Evolutionary conservation across 2,329 filamentous ascomycete species (phyloP).

Genomic region (Penicillium sp.): DNA sequence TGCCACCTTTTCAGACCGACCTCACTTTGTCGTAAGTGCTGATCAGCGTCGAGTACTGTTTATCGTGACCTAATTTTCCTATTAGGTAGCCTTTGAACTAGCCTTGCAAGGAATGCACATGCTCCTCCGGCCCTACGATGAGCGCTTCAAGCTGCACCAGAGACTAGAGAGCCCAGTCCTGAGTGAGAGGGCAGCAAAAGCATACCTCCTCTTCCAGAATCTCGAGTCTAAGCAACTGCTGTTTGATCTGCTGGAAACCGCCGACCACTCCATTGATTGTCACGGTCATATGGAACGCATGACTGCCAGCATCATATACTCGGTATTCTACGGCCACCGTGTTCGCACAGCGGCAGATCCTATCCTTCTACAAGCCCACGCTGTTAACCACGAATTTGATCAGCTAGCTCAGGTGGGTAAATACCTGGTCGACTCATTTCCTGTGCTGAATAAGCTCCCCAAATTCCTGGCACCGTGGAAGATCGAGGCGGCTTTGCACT

Average conservation of each 20-base stretch:
- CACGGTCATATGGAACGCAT: slow-evolving; percentile 40
- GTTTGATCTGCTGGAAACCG: slow-evolving; percentile 36
- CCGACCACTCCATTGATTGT: slow-evolving; percentile 40
- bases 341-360: slow-evolving; percentile 39
- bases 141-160: slow-evolving; percentile 44
- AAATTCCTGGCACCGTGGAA: slow-evolving; percentile 11
- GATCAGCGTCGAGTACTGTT: no score
- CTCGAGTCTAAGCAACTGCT: slow-evolving; percentile 46
- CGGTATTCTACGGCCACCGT: slow-evolving; percentile 49
- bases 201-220: slow-evolving; percentile 43
- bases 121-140: slow-evolving; percentile 48
- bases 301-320: slow-evolving; percentile 48
- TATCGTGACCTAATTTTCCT: no score
- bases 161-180: slow-evolving; percentile 40
- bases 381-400: slow-evolving; percentile 35
- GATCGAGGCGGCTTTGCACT: slow-evolving; percentile 14
- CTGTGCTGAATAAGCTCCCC: slow-evolving; percentile 2
- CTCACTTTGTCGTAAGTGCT: slow-evolving; percentile 19
- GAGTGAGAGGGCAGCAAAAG: slow-evolving; percentile 32
- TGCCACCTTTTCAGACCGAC: slow-evolving; percentile 35
- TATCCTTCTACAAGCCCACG: slow-evolving; percentile 43
- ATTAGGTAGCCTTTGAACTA: neutral
- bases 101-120: slow-evolving; percentile 39
- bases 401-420: neutral
- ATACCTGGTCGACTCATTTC: slow-evolving; percentile 4